These are phyloP conservation scores for Triangularia setosa DNA, from an alignment of 2,329 filamentous ascomycete genomes.

Conservation along the genomic window DNA sequence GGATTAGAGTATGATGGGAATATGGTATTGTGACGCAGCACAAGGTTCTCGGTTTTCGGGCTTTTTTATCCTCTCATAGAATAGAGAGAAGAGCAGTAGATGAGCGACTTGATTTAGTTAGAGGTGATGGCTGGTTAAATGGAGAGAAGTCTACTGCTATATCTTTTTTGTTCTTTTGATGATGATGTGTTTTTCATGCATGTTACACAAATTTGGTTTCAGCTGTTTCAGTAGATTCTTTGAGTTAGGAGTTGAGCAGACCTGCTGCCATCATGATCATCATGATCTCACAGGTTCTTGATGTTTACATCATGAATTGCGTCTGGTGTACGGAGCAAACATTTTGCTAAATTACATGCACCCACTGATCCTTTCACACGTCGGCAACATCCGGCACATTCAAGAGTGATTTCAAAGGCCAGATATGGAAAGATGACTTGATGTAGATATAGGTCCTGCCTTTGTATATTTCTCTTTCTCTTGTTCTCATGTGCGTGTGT, in stretches of 20 bases:
- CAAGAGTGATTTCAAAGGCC: too few species aligned
- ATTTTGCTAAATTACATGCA: too few species aligned
- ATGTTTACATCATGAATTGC: too few species aligned
- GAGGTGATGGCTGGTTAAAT: neutral
- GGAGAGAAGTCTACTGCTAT: neutral
- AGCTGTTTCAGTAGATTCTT: too few species aligned
- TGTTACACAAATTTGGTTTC: too few species aligned
- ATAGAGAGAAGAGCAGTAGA: neutral
- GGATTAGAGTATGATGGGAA: neutral
- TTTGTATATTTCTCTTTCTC: neutral
- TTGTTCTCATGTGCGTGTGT: neutral
- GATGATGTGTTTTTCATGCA: neutral
- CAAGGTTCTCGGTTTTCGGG: neutral
- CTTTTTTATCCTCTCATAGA: neutral
- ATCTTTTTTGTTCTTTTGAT: neutral
- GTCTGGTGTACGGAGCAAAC: too few species aligned
- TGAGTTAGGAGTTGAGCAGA: too few species aligned
- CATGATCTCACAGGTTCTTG: too few species aligned
- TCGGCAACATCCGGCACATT: too few species aligned
- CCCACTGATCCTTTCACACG: too few species aligned
- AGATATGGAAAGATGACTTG: too few species aligned
- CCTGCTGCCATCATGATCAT: too few species aligned
- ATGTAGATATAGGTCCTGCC: neutral
- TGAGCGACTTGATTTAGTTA: neutral
- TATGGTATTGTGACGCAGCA: neutral